Evolutionary conservation across 768 basidiomycete species (phyloP).

Genomic region (Infundibulicybe gibba): DNA sequence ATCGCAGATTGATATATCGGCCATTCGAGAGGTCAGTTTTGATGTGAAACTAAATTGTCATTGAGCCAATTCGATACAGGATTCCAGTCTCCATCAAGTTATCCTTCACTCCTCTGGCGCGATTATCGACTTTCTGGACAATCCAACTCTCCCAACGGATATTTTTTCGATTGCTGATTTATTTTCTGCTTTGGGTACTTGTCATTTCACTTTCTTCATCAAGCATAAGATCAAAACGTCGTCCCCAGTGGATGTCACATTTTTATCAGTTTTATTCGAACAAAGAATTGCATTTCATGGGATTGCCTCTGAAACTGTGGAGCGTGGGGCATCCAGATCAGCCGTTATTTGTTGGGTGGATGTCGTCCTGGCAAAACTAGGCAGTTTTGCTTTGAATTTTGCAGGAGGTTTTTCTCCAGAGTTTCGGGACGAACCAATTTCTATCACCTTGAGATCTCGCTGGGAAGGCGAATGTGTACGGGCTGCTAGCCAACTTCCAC

Average conservation of each 20-base stretch:
- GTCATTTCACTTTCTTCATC: neutral
- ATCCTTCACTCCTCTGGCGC: conserved; percentile 28
- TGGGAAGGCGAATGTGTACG: conserved; percentile 48
- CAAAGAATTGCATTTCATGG: conserved; percentile 46
- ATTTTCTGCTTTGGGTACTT: conserved; percentile 12
- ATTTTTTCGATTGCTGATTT: conserved; percentile 6
- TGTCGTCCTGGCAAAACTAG: conserved; percentile 50
- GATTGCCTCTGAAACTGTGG: conserved; percentile 32
- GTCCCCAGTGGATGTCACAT: conserved; percentile 21
- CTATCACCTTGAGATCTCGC: conserved; percentile 31
- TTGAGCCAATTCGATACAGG: conserved; percentile 15
- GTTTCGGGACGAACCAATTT: conserved; percentile 21
- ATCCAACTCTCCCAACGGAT: too few relatives aligned
- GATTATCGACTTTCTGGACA: conserved; percentile 21
- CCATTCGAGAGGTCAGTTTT: too few relatives aligned
- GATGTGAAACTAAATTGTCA: too few relatives aligned
- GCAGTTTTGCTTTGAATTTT: conserved; percentile 25
- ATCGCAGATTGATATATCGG: too few relatives aligned
- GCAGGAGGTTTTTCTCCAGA: conserved; percentile 13
- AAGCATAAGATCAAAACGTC: too few relatives aligned
- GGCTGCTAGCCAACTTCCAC: conserved; percentile 68
- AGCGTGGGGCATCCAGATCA: conserved; percentile 14
- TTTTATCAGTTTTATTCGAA: conserved; percentile 42
- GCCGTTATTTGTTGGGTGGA: conserved; percentile 66
- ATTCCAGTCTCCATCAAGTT: conserved; percentile 23